Evolutionary conservation across 2,329 filamentous ascomycete genomes (phyloP).

Genomic region (Aspergillus niger): DNA sequence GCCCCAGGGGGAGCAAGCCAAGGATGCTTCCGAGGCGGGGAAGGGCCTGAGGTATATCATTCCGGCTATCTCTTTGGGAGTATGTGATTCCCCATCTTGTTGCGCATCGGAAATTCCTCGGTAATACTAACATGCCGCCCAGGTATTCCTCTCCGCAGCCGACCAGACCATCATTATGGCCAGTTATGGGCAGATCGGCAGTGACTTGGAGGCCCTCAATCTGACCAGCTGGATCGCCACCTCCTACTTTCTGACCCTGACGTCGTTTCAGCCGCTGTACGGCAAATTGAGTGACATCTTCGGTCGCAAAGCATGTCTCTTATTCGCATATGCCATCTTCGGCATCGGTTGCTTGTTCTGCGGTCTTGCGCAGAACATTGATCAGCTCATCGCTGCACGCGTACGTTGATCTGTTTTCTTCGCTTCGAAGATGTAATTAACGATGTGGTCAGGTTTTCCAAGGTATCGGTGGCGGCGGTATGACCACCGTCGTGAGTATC

Average conservation of each 20-base stretch:
- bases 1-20: slow-evolving; percentile 24
- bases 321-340: slow-evolving; percentile 57
- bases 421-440: slow-evolving; percentile 34
- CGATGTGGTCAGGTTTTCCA: slow-evolving; percentile 50
- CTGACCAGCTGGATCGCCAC: slow-evolving; percentile 75
- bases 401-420: slow-evolving; percentile 30
- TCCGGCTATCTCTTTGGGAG: slow-evolving; percentile 64
- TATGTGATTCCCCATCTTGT: slow-evolving; percentile 39
- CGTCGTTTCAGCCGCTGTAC: slow-evolving; percentile 70
- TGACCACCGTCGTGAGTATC: slow-evolving; percentile 70
- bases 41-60: slow-evolving; percentile 59
- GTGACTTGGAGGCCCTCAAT: slow-evolving; percentile 72
- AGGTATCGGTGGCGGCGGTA: slow-evolving; percentile 70
- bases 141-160: slow-evolving; percentile 72
- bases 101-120: slow-evolving; percentile 9
- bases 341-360: slow-evolving; percentile 52
- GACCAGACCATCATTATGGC: slow-evolving; percentile 77
- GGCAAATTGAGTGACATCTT: slow-evolving; percentile 64
- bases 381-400: slow-evolving; percentile 66
- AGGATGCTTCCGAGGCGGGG: slow-evolving; percentile 49
- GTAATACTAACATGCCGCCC: slow-evolving; percentile 20
- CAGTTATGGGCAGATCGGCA: slow-evolving; percentile 77
- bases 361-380: slow-evolving; percentile 64
- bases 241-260: slow-evolving; percentile 70
- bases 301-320: slow-evolving; percentile 56